Conservation (phyloP, 768 basidiomycete genomes). For the Gloeostereum incarnatum region DNA sequence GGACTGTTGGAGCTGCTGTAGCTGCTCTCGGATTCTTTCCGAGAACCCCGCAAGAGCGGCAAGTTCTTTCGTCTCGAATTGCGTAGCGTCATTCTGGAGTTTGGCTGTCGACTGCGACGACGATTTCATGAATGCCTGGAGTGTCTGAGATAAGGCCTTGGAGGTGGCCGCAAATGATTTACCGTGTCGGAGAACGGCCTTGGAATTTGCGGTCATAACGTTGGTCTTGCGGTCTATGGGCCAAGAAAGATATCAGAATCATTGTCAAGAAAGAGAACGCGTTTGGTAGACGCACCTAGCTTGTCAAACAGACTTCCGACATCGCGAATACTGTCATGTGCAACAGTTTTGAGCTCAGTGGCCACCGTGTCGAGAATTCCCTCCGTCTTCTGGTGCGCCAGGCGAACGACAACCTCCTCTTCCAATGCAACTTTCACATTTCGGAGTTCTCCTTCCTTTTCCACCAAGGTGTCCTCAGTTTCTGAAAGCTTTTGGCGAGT, state of each 20-base stretch:
- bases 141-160: constrained; percentile 40
- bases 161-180: constrained; percentile 47
- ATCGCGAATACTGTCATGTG: constrained; percentile 62
- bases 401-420: constrained; percentile 71
- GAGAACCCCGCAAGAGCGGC: constrained; percentile 42
- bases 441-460: constrained; percentile 49
- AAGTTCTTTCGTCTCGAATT: constrained; percentile 47
- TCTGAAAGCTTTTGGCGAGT: constrained; percentile 47
- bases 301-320: constrained; percentile 70
- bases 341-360: constrained; percentile 50
- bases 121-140: constrained; percentile 53
- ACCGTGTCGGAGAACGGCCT: constrained; percentile 54
- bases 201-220: constrained; percentile 55
- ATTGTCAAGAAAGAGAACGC: not conserved
- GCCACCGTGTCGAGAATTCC: constrained; percentile 64
- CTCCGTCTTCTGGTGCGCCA: constrained; percentile 75
- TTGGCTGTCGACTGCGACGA: constrained; percentile 43
- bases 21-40: constrained; percentile 45
- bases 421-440: constrained; percentile 53
- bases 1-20: constrained; percentile 41
- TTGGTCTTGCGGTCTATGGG: constrained; percentile 74
- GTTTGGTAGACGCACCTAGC: constrained; percentile 57
- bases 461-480: constrained; percentile 40
- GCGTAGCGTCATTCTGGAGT: constrained; percentile 47
- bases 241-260: constrained; percentile 7